Conservation (phyloP, 768 basidiomycete species). For the Tylopilus intermedius region DNA sequence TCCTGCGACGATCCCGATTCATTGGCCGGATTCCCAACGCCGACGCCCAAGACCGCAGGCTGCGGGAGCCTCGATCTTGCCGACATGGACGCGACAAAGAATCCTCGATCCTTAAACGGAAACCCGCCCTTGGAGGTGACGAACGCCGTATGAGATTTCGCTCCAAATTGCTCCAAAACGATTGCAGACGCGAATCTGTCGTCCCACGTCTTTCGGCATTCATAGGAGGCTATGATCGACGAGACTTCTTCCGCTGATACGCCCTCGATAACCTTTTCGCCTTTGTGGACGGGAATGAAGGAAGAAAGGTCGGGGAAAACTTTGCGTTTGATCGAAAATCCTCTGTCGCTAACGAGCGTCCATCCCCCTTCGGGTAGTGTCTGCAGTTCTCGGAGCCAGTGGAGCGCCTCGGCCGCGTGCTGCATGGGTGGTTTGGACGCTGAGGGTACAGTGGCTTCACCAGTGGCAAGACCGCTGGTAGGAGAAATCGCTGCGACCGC, state of each 20-base stretch:
- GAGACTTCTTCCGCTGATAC: constrained; percentile 90
- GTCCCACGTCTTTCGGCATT: constrained; percentile 81
- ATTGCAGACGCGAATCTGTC: constrained; percentile 71
- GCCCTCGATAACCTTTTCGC: constrained; percentile 88
- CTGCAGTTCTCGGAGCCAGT: constrained; percentile 74
- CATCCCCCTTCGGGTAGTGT: constrained; percentile 58
- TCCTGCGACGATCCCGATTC: constrained; percentile 35
- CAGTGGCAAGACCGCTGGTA: constrained; percentile 32
- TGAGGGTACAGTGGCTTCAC: constrained; percentile 41
- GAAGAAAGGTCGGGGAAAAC: constrained; percentile 73
- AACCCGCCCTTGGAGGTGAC: constrained; percentile 72
- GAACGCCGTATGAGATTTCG: constrained; percentile 68
- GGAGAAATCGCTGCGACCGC: constrained; percentile 77
- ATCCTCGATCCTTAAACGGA: constrained; percentile 86
- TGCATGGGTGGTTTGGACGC: constrained; percentile 68
- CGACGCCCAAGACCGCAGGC: constrained; percentile 36
- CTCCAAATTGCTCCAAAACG: constrained; percentile 73
- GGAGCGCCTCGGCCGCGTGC: constrained; percentile 75
- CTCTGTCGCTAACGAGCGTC: constrained; percentile 73
- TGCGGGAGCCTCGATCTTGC: constrained; percentile 51
- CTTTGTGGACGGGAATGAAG: constrained; percentile 78
- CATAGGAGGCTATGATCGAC: constrained; percentile 61
- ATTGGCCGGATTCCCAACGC: constrained; percentile 13
- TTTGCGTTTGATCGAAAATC: constrained; percentile 70
- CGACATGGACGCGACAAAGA: constrained; percentile 71